These are phyloP conservation scores for Blastomyces gilchristii DNA, from an alignment of 2,329 filamentous ascomycete genomes.

Conservation along the genomic window DNA sequence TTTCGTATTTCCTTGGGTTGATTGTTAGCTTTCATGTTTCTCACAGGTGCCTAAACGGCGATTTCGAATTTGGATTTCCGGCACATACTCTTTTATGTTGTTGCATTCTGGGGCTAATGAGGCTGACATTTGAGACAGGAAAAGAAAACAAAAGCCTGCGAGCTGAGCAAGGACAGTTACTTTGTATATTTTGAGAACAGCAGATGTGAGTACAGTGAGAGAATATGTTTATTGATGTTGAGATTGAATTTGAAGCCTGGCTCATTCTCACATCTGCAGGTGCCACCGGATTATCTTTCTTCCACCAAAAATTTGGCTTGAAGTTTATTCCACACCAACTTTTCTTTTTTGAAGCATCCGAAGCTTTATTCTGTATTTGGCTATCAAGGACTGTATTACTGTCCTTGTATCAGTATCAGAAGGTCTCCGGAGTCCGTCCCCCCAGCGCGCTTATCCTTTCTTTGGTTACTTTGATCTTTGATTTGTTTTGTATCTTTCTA, in stretches of 20 bases:
- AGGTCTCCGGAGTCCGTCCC: not conserved
- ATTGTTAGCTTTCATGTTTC: constrained; percentile 9
- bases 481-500: not conserved
- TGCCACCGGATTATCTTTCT: not conserved
- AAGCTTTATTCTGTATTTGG: not conserved
- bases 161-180: not conserved
- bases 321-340: not conserved
- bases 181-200: not conserved
- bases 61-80: not conserved
- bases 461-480: constrained; percentile 10
- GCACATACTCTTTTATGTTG: constrained; percentile 77
- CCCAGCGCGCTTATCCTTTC: constrained; percentile 9
- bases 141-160: not conserved
- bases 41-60: not conserved
- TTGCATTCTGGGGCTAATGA: constrained; percentile 93
- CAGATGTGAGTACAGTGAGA: not conserved
- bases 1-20: constrained; percentile 72
- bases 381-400: not conserved
- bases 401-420: not conserved
- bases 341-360: not conserved
- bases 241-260: not conserved
- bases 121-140: constrained; percentile 61
- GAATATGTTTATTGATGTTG: not conserved
- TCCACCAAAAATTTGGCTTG: not conserved
- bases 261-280: not conserved